These are phyloP conservation scores for Plantago ovata DNA, from an alignment of 257 asterid genomes.

Conservation along the genomic window DNA sequence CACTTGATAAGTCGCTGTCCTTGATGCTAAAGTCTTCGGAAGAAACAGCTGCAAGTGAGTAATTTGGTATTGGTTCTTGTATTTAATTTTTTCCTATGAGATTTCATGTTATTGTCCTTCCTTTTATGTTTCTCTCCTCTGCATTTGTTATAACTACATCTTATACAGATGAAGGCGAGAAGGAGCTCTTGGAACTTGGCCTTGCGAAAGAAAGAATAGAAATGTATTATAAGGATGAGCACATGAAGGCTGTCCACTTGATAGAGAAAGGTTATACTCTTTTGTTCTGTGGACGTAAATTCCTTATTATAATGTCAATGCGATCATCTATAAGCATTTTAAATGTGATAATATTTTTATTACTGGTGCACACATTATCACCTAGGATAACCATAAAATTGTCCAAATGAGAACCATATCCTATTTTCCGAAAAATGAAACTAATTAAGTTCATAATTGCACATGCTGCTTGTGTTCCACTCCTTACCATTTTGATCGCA, in stretches of 20 bases:
- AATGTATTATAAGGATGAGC: constrained; percentile 53
- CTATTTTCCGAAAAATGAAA: constrained; percentile 12
- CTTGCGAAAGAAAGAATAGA: constrained; percentile 54
- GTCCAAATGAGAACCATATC: constrained; percentile 2
- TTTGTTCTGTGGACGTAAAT: no score
- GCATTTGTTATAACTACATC: constrained; percentile 22
- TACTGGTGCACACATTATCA: neutral
- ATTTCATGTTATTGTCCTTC: constrained; percentile 7
- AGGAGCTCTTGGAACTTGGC: constrained; percentile 66
- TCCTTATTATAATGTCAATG: no score
- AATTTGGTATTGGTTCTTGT: constrained; percentile 16
- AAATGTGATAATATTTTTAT: no score
- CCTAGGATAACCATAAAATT: neutral
- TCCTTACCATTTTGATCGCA: constrained; percentile 15
- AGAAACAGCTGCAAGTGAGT: constrained; percentile 73
- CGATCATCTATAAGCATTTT: no score
- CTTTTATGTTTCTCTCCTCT: neutral
- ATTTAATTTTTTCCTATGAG: constrained; percentile 9
- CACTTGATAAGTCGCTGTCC: constrained; percentile 67
- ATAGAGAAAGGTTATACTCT: constrained; percentile 92
- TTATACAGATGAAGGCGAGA: constrained; percentile 57
- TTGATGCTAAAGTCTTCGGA: constrained; percentile 68
- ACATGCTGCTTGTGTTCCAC: neutral
- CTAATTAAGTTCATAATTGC: neutral
- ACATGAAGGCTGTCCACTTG: constrained; percentile 39